Base-by-base conservation (phyloP, 257 asterid species). In the Ballota nigra region DNA sequence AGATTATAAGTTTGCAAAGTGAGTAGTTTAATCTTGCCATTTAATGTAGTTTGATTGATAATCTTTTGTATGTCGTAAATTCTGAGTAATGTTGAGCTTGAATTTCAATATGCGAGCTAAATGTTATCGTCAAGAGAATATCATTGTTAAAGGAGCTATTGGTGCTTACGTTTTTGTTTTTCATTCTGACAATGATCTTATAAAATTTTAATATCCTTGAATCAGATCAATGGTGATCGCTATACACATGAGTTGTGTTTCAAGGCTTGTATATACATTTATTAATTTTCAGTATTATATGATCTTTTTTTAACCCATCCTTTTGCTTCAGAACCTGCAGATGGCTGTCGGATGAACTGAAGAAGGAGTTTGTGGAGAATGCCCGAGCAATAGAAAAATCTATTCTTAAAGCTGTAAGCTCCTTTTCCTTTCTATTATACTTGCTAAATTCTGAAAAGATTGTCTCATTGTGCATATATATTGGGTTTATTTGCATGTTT, bases 351-450 rank as follows among this genome's bases (percentile, higher is more conserved):
- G 83, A 75, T 75, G 86, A 87, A 66, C 76, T 86, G 87, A 85
- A 85, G 82, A 83, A 66, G 75, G 96, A 83, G 77, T 87, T 82
- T 79, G 75, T 79, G 71, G 89, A 75, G 78, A 83, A 72, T 76
- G 89, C 88, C 34, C 77, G 68, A 75, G 79, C 69, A 15, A 83
- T 87, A 77, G 93, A 86, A 82, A 85, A 87, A 41, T 89, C 96
- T 15, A 77, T 87, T 59, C 85, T 89, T 71, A 83, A 84, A 87
- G 89, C 97, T 79, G 97, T 92, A 81, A 86, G 83, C 45, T 75
- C 33, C 73, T 76, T 76, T 74, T 49, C 26, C 60, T 68, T 76
- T 64, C 47, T 79, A 29, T 43, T 23, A 33, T 72, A n/a, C n/a
- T 16, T 38, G 41, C 60, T 77, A 34, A 43, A 43, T 49, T 63